Evolutionary conservation across 176 grass and related monocot genomes (phyloP).

Genomic region (Juncus effusus): DNA sequence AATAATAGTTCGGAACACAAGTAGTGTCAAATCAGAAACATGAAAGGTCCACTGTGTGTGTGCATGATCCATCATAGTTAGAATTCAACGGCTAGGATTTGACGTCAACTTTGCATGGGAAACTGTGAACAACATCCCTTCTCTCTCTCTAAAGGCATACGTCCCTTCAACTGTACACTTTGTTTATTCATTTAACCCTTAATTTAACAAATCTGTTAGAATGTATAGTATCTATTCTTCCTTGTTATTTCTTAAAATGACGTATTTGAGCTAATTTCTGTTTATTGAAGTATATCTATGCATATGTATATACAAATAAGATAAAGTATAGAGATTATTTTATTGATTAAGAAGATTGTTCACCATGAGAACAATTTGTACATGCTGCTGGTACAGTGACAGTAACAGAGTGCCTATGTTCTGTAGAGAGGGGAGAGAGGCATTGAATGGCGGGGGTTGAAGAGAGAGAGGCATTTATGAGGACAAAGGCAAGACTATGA

Average conservation of each 20-base stretch:
- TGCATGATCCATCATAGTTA: no score
- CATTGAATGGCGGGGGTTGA: conserved; percentile 29
- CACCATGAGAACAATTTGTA: conserved; percentile 27
- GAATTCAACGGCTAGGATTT: no score
- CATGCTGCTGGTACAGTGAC: conserved; percentile 25
- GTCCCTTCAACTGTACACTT: background rate
- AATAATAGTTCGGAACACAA: conserved; percentile 10
- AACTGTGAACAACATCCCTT: background rate
- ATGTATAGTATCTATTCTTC: no score
- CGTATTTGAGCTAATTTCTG: background rate
- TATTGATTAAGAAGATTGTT: conserved; percentile 5
- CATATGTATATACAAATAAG: background rate
- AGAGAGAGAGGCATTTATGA: conserved; percentile 22
- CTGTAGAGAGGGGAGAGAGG: conserved; percentile 16
- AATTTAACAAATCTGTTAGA: no score
- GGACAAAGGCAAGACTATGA: conserved; percentile 29
- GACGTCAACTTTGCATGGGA: no score
- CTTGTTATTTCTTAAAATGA: background rate
- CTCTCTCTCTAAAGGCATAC: conserved; percentile 20
- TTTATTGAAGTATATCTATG: conserved; percentile 1
- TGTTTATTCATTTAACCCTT: background rate
- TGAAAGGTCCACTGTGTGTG: conserved; percentile 31
- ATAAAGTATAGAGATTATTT: no score
- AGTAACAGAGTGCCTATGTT: conserved; percentile 15
- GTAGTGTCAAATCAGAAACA: conserved; percentile 26